Evolutionary conservation across 148 eudicot species (phyloP).

Genomic region (Pouteria glomerata): DNA sequence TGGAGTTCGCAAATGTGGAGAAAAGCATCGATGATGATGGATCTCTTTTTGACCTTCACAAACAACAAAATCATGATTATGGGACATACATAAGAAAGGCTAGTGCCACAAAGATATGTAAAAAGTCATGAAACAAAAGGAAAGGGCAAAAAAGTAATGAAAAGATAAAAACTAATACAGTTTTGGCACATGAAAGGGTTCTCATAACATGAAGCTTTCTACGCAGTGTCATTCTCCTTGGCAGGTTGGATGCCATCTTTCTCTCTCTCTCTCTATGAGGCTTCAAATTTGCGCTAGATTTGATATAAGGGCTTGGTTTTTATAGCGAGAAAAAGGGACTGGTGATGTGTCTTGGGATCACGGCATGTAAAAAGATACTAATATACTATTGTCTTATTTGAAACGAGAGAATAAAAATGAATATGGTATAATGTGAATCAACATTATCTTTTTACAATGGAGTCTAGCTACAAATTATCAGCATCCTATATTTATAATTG

Average conservation of each 20-base stretch:
- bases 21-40: slow-evolving; percentile 45
- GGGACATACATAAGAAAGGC: neutral
- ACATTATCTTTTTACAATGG: neutral
- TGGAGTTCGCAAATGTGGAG: slow-evolving; percentile 33
- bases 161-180: slow-evolving; percentile 27
- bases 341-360: slow-evolving; percentile 13
- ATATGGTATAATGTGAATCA: too few species aligned
- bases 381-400: slow-evolving; percentile 5
- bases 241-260: slow-evolving; percentile 25
- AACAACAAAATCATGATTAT: neutral
- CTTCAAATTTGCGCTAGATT: neutral
- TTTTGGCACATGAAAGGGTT: slow-evolving; percentile 40
- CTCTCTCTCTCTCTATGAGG: neutral
- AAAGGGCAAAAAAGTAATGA: neutral
- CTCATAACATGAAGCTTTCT: slow-evolving; percentile 41
- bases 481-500: too few species aligned
- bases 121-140: neutral
- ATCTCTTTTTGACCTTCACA: slow-evolving; percentile 34
- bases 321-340: slow-evolving; percentile 12
- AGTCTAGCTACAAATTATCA: neutral
- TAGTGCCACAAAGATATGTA: neutral
- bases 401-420: neutral
- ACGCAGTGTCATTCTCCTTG: slow-evolving; percentile 30
- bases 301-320: slow-evolving; percentile 8
- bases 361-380: neutral